These are phyloP conservation scores for Rhizopogon sp. DNA, from an alignment of 768 basidiomycete species.

Conservation along the genomic window DNA sequence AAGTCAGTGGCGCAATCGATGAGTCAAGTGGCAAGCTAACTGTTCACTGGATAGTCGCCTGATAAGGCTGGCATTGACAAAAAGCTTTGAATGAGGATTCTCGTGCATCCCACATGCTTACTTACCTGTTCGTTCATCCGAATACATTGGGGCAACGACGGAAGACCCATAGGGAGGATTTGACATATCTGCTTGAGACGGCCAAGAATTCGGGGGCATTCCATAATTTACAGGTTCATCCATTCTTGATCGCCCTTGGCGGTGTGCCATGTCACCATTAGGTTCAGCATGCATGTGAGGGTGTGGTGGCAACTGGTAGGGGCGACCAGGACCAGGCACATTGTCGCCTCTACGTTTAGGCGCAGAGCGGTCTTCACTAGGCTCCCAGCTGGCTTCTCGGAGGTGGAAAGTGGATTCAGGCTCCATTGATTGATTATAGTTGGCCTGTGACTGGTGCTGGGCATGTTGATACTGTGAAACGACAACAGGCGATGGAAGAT, in stretches of 20 bases:
- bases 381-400: conserved; percentile 59
- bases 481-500: conserved; percentile 21
- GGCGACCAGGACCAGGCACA: conserved; percentile 27
- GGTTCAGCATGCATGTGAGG: conserved; percentile 29
- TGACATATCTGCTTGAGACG: conserved; percentile 27
- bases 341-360: conserved; percentile 30
- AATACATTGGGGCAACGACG: conserved; percentile 43
- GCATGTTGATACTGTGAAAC: conserved; percentile 25
- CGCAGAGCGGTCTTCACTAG: conserved; percentile 31
- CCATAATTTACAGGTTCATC: conserved; percentile 26
- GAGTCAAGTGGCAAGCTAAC: conserved; percentile 20
- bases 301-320: conserved; percentile 26
- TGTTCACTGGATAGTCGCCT: conserved; percentile 36
- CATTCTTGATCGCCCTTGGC: conserved; percentile 23
- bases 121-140: conserved; percentile 56
- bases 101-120: conserved; percentile 7
- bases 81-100: conserved; percentile 8
- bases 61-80: conserved; percentile 32
- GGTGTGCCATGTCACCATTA: conserved; percentile 25
- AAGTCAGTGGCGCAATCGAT: conserved; percentile 13
- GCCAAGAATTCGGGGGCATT: conserved; percentile 27
- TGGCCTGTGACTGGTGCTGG: conserved; percentile 18
- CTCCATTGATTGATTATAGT: conserved; percentile 24
- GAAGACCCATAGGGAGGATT: conserved; percentile 38
- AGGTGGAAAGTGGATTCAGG: conserved; percentile 42